Evolutionary conservation across 345 rosid species (phyloP).

Genomic region (Combretum micranthum): DNA sequence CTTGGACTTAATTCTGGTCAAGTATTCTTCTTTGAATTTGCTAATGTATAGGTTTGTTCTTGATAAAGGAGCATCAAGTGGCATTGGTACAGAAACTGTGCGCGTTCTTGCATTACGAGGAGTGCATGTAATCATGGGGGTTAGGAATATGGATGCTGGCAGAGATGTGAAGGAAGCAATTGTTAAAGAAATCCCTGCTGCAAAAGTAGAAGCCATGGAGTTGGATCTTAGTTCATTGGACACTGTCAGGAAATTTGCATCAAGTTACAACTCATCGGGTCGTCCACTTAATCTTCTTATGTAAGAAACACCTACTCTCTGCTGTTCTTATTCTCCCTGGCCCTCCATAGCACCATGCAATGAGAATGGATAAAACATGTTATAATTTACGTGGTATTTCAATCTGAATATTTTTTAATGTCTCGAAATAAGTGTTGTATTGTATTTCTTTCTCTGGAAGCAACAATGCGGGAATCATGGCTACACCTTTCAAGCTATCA

Average conservation of each 20-base stretch:
- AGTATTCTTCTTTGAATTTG: no score
- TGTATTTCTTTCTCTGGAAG: constrained; percentile 15
- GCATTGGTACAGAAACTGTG: constrained; percentile 62
- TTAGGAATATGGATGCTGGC: constrained; percentile 53
- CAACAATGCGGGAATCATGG: constrained; percentile 49
- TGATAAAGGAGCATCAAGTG: constrained; percentile 69
- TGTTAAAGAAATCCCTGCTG: constrained; percentile 40
- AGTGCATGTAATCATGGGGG: constrained; percentile 62
- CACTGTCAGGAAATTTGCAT: constrained; percentile 55
- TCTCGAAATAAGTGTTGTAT: background rate
- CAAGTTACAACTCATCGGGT: constrained; percentile 39
- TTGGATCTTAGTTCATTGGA: constrained; percentile 70
- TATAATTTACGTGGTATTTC: background rate
- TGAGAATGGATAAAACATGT: background rate
- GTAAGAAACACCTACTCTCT: constrained; percentile 24
- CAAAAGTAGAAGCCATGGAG: constrained; percentile 66
- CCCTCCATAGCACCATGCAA: background rate
- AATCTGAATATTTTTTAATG: background rate
- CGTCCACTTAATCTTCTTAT: constrained; percentile 60
- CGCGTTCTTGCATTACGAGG: constrained; percentile 80
- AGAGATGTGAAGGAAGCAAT: constrained; percentile 49
- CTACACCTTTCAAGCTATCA: constrained; percentile 33
- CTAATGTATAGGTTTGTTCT: background rate
- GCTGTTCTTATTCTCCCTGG: background rate
- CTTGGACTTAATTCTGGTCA: no score